These are phyloP conservation scores for Solanum sparsipilum DNA, from an alignment of 257 asterid species.

Conservation along the genomic window DNA sequence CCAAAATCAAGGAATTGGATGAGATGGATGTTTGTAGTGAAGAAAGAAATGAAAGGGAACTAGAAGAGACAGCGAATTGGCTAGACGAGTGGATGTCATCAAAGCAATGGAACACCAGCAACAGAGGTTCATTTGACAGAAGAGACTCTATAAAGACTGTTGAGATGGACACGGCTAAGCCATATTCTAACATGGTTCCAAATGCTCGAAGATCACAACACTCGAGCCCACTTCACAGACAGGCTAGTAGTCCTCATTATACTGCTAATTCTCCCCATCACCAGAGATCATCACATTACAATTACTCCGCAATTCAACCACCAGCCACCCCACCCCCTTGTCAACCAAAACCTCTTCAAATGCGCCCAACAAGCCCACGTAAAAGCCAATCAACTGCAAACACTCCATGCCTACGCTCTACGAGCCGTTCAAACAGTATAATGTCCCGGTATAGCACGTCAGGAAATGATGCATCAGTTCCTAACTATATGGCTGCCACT, in stretches of 20 bases:
- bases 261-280: constrained; percentile 27
- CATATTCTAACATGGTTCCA: constrained; percentile 12
- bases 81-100: constrained; percentile 57
- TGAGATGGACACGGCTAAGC: constrained; percentile 48
- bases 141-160: constrained; percentile 72
- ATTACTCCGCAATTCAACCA: constrained; percentile 17
- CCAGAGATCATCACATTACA: constrained; percentile 21
- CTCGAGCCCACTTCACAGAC: constrained; percentile 50
- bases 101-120: constrained; percentile 46
- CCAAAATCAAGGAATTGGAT: constrained; percentile 28
- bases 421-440: constrained; percentile 24
- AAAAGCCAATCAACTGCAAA: constrained; percentile 75
- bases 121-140: constrained; percentile 58
- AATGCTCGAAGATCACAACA: constrained; percentile 42
- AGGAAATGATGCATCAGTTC: constrained; percentile 22
- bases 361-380: constrained; percentile 48
- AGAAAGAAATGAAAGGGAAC: constrained; percentile 28
- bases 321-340: constrained; percentile 44
- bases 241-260: constrained; percentile 9
- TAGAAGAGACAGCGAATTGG: constrained; percentile 35
- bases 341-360: constrained; percentile 28
- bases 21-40: constrained; percentile 14
- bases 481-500: constrained; percentile 88
- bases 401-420: constrained; percentile 57
- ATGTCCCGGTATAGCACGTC: constrained; percentile 28